A percentile compares a stretch with the other conserved stretches of the same genome.
Evolutionary conservation across 495 filamentous ascomycete species (phyloP).

Genomic region (Penicillium longicatenatum): DNA sequence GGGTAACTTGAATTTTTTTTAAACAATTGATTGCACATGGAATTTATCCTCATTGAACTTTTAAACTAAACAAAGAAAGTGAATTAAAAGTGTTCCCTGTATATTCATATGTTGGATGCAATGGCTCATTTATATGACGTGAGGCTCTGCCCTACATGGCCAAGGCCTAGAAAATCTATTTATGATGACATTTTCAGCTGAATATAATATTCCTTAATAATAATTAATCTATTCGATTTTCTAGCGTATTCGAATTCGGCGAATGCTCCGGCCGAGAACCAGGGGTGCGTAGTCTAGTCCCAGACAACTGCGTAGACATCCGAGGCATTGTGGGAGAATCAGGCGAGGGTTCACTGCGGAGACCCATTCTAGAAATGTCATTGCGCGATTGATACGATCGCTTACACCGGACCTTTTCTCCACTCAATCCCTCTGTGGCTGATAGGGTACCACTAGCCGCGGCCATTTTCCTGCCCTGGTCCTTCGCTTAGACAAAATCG

Average conservation of each 20-base stretch:
- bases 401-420: background rate
- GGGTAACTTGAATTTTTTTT: no score
- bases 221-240: conserved; percentile 2
- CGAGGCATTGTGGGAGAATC: background rate
- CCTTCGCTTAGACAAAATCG: conserved; percentile 1
- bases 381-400: background rate
- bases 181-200: background rate
- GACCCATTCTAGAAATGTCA: background rate
- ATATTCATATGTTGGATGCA: background rate
- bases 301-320: background rate
- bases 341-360: background rate
- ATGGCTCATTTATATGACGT: background rate
- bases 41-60: background rate
- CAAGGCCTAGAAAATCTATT: background rate
- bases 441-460: background rate
- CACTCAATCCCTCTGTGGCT: background rate
- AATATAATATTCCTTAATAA: background rate
- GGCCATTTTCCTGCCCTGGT: background rate
- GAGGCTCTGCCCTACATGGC: background rate
- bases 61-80: background rate
- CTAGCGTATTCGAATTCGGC: background rate
- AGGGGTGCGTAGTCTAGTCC: background rate
- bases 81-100: background rate
- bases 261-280: background rate
- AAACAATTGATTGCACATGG: no score